Evolutionary conservation across 306 rosid genomes (phyloP), one percentile per base, ranked within the genome.

Genomic region (Lathyrus aphaca): DNA sequence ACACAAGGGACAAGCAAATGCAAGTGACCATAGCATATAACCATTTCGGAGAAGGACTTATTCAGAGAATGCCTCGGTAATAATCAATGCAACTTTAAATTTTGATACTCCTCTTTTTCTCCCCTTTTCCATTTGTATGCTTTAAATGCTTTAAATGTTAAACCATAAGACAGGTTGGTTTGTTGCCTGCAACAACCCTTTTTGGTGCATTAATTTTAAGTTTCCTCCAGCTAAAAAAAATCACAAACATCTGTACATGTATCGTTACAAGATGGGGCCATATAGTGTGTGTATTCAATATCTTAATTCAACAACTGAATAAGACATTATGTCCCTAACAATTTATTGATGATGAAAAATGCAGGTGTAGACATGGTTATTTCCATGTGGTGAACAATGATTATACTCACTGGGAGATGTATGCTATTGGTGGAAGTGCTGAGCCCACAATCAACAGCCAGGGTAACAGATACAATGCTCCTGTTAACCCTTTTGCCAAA

Each of bases 371-470:
- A 65, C 98, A 94, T 17, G 98, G 98, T 40, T 94, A 94, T 72
- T 94, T 94, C 79, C 98, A 93, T 71, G 98, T 93, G 73, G 98
- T 93, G 90, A 93, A 93, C 94, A 93, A 93, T 66, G 98, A 93
- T 81, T 93, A 93, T 81, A 93, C 98, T 63, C 98, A 93, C 72
- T 93, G 98, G 98, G 98, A 94, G 73, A 94, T 94, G 98, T 94
- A 94, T 66, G 98, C 98, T 54, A 94, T 94, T 73, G 98, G 98
- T 69, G 98, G 98, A 55, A 94, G 98, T 84, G 98, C 87, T 50
- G 27, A 70, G 35, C 98, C 98, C 69, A 94, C 98, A 71, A 94
- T 94, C 82, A 94, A 94, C 81, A 94, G 98, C 84, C 98, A 94
- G 86, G 98, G 98, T 43, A 93, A 93, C 69, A 76, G 98, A 90